Evolutionary conservation across 1,284 basidiomycete genomes (phyloP).

Genomic region (Leccinum olivaceoglutinosum): DNA sequence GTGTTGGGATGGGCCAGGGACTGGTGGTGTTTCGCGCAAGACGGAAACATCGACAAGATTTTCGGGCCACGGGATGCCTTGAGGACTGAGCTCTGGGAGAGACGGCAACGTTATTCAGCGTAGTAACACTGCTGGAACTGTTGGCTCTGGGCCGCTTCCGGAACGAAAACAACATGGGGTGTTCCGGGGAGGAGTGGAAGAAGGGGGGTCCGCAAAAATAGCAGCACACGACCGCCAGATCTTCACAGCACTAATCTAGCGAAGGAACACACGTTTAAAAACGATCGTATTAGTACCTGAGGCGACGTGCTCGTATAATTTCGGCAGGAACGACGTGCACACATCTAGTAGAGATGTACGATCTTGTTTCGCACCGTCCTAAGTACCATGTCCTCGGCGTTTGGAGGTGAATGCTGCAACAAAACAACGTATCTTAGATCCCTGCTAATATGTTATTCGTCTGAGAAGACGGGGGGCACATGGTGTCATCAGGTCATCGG

Average conservation of each 20-base stretch:
- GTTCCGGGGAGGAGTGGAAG: constrained; percentile 4
- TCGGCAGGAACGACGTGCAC: not conserved
- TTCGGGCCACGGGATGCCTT: constrained; percentile 76
- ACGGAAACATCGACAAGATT: constrained; percentile 65
- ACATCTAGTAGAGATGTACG: no score
- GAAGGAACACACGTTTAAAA: no score
- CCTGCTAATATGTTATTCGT: not conserved
- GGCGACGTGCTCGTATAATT: no score
- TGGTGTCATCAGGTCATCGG: not conserved
- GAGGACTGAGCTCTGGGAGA: constrained; percentile 64
- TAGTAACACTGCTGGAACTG: constrained; percentile 37
- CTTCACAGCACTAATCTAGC: no score
- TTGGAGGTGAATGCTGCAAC: not conserved
- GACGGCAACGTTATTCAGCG: constrained; percentile 54
- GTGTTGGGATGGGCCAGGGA: constrained; percentile 28
- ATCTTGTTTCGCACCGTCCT: not conserved
- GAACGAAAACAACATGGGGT: constrained; percentile 72
- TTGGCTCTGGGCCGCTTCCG: constrained; percentile 46
- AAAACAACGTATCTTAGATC: not conserved
- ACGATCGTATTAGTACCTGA: no score
- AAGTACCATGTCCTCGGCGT: not conserved
- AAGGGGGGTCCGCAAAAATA: no score
- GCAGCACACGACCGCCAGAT: no score
- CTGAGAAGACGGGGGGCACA: no score
- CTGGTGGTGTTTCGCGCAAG: constrained; percentile 43